phyloP scores from a whole-genome alignment of 495 filamentous ascomycete species.

The Parathielavia appendiculata region DNA sequence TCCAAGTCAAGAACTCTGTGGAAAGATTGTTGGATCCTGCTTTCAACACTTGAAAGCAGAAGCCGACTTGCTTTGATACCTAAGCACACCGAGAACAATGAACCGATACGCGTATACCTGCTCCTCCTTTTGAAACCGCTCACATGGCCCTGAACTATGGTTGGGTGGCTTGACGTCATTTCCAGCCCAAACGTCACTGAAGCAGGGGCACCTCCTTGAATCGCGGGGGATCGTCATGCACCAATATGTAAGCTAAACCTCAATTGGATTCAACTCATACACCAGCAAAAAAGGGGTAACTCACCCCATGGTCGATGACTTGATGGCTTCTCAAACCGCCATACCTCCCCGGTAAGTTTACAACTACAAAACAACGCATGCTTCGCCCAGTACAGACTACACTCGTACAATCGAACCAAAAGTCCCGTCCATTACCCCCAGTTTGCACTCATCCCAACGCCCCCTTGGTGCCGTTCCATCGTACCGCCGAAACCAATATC shows the following conservation, averaged over 20 bases:
- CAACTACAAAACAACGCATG: neutral
- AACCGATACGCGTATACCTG: no score
- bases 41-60: neutral
- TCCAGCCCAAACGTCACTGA: neutral
- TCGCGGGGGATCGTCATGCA: neutral
- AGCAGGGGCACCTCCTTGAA: neutral
- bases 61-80: no score
- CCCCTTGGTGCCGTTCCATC: neutral
- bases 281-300: no score
- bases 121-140: neutral
- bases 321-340: neutral
- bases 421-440: neutral
- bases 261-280: no score
- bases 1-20: no score
- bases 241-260: neutral
- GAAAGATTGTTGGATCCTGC: no score
- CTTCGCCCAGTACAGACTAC: neutral
- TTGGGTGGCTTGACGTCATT: slow-evolving; percentile 4
- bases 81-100: no score
- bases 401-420: neutral
- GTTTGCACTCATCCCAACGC: slow-evolving; percentile 8
- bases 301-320: neutral
- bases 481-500: neutral
- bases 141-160: neutral
- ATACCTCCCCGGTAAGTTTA: neutral